Base-by-base conservation (phyloP, 192 early-diverging fungal species). In the Coemansia asiatica region DNA sequence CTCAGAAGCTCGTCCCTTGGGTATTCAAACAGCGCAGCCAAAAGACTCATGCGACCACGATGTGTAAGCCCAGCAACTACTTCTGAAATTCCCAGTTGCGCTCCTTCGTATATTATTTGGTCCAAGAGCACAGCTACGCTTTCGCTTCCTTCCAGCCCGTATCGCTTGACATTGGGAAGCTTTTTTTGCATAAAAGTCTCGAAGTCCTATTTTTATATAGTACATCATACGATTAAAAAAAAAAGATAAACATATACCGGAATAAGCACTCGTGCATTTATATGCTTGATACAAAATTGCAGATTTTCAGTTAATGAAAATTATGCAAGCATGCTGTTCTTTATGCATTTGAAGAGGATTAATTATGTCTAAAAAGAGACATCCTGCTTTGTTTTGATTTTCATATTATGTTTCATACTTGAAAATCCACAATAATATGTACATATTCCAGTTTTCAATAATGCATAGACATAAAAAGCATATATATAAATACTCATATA, bases 141-240 rank as follows among this genome's bases (percentile, higher is more conserved):
- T 74, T 98, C 96, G 59, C 91, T 93, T 27, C 96, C 96, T 75
- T 98, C 96, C 18, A 98, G 71, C 13, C 96, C 96, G 70, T 98
- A 98, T n/a, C 96, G 87, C 79, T 96, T 96, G 53, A 96, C 88
- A 56, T 94, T 89, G 47, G 92, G 91, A 70, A 98, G 95, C 75
- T 91, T 92, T 67, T 96, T 96, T 50, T 91, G 91, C 87, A 98
- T 89, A 71, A 96, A 98, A 54, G 91, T 93, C 75, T 98, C 96
- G 85, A 98, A 96, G 1, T 60, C 62, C 72, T 74, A 69, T 22
- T 33, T 19, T 4, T 12, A 60, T 25, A 55, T 10, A 23, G 6
- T 21, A 18, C 4, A 23, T 50, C 18, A 18, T 5, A 50, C 6
- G 22, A 50, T 18, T 10, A 50, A 50, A 50, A 50, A 5, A 5